phyloP scores from a whole-genome alignment of 139 green algal genomes.

The Coelastrella sp. region DNA sequence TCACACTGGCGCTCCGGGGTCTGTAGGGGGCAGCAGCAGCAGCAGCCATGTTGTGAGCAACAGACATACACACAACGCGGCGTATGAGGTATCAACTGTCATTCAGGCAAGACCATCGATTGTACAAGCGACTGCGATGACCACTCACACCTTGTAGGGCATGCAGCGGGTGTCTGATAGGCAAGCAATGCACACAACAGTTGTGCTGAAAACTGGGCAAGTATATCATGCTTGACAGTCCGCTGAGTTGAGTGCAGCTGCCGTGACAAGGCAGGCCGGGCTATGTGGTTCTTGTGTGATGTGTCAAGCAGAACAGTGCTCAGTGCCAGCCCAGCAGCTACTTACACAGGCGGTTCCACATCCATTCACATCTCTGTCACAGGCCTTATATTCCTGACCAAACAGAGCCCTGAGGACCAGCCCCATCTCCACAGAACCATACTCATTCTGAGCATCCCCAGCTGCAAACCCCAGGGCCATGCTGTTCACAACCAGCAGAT shows the following conservation, averaged over 20 bases:
- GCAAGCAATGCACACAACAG: too few relatives aligned
- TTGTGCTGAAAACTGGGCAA: too few relatives aligned
- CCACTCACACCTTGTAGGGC: too few relatives aligned
- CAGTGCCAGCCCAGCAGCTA: not conserved
- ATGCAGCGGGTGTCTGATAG: too few relatives aligned
- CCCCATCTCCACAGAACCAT: slow-evolving; percentile 35
- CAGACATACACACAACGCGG: not conserved
- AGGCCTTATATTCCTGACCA: slow-evolving; percentile 64
- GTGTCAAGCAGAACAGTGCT: too few relatives aligned
- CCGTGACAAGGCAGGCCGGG: too few relatives aligned
- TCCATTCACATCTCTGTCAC: slow-evolving; percentile 71
- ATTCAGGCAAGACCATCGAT: too few relatives aligned
- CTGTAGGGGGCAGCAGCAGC: not conserved
- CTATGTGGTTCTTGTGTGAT: too few relatives aligned
- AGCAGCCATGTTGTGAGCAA: not conserved
- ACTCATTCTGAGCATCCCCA: not conserved
- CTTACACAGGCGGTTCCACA: slow-evolving; percentile 52
- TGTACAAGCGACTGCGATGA: too few relatives aligned
- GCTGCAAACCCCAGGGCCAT: slow-evolving; percentile 39
- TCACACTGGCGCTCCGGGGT: slow-evolving; percentile 39
- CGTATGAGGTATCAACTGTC: too few relatives aligned
- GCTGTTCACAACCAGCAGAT: slow-evolving; percentile 59
- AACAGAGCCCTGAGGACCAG: slow-evolving; percentile 55
- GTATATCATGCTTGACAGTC: too few relatives aligned
- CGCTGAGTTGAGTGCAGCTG: too few relatives aligned